Conservation (phyloP, 768 basidiomycete genomes). For the Leccinellum luteum region DNA sequence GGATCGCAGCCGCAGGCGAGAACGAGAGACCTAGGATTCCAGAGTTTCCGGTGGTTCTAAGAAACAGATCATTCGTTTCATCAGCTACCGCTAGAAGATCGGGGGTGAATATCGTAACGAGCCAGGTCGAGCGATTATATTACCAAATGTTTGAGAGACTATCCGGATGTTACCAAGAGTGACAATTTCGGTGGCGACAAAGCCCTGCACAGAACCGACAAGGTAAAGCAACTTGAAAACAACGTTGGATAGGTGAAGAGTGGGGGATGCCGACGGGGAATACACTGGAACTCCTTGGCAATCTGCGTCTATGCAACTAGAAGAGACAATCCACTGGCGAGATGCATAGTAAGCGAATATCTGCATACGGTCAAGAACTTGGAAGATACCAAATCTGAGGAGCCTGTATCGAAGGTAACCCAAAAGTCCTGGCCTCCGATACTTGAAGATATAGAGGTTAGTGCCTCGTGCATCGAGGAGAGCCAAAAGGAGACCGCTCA, state of each 20-base stretch:
- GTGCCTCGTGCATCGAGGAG: background rate
- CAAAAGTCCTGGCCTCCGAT: conserved; percentile 44
- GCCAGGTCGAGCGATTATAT: background rate
- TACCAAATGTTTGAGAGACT: conserved; percentile 48
- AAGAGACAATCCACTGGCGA: conserved; percentile 50
- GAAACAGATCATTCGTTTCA: conserved; percentile 40
- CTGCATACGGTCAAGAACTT: background rate
- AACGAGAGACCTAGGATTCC: conserved; percentile 58
- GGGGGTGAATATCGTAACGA: background rate
- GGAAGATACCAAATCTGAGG: conserved; percentile 47
- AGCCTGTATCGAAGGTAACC: conserved; percentile 55
- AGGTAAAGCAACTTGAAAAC: conserved; percentile 50
- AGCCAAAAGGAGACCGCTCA: conserved; percentile 12
- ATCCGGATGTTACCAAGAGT: conserved; percentile 45
- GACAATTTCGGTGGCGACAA: conserved; percentile 48
- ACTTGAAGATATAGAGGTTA: conserved; percentile 23
- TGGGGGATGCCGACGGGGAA: conserved; percentile 30
- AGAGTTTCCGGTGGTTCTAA: conserved; percentile 47
- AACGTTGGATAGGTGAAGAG: conserved; percentile 29
- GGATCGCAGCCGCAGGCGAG: conserved; percentile 45
- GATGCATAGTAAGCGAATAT: conserved; percentile 2
- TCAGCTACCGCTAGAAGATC: conserved; percentile 43
- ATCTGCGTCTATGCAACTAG: conserved; percentile 42
- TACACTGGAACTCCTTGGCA: conserved; percentile 46
- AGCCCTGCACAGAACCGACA: conserved; percentile 51